Percentiles rank a stretch among this genome's conserved stretches.
Conservation (phyloP, 345 rosid species). For the Carallia pectinifolia region DNA sequence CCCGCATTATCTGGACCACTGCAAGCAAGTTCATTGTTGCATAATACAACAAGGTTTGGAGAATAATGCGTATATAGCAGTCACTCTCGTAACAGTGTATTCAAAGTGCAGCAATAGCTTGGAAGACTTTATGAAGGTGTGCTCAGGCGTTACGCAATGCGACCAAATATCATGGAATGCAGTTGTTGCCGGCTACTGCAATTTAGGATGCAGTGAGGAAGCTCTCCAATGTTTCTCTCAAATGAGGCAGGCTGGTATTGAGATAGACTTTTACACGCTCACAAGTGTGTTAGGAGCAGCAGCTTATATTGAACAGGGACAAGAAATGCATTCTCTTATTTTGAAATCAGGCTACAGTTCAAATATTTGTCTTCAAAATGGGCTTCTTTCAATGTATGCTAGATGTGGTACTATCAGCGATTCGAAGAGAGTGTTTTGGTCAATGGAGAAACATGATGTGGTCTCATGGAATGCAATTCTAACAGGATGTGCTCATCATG, state of each 20-base stretch:
- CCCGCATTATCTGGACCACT: slow-evolving; percentile 20
- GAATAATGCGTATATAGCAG: slow-evolving; percentile 21
- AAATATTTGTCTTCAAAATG: slow-evolving; percentile 28
- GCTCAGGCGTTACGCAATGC: slow-evolving; percentile 12
- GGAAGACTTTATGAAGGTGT: slow-evolving; percentile 27
- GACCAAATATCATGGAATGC: slow-evolving; percentile 44
- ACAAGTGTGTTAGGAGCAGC: slow-evolving; percentile 33
- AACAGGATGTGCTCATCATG: slow-evolving; percentile 33
- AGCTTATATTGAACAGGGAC: slow-evolving; percentile 31
- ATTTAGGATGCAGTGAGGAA: slow-evolving; percentile 27
- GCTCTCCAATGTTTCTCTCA: slow-evolving; percentile 25
- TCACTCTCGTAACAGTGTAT: slow-evolving; percentile 30
- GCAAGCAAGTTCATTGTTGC: slow-evolving; percentile 40
- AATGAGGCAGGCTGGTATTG: slow-evolving; percentile 29
- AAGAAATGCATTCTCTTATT: slow-evolving; percentile 33
- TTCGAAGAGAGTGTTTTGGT: slow-evolving; percentile 26
- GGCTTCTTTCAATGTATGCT: slow-evolving; percentile 41
- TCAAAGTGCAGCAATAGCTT: slow-evolving; percentile 28
- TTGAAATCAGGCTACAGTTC: slow-evolving; percentile 28
- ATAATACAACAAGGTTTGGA: slow-evolving; percentile 30
- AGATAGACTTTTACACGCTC: slow-evolving; percentile 29
- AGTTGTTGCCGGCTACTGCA: slow-evolving; percentile 33
- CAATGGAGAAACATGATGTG: slow-evolving; percentile 29
- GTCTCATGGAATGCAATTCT: slow-evolving; percentile 44
- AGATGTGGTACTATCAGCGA: slow-evolving; percentile 34